Percentiles rank a stretch among this genome's conserved stretches.
These are phyloP conservation scores for Xylaria venustula DNA, from an alignment of 495 filamentous ascomycete species.

Conservation along the genomic window DNA sequence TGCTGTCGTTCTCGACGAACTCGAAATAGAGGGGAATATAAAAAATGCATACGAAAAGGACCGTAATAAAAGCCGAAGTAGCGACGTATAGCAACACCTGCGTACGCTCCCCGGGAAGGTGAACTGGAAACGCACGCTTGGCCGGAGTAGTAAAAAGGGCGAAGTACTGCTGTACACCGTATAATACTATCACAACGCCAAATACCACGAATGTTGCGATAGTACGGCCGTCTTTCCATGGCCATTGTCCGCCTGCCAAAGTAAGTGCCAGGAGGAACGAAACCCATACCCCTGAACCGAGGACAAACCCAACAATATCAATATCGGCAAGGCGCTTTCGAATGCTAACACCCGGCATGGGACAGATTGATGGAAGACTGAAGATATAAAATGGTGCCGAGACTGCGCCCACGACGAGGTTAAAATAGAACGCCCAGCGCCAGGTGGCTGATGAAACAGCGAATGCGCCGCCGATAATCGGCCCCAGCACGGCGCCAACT, in stretches of 20 bases:
- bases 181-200: slow-evolving; percentile 50
- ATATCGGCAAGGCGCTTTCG: slow-evolving; percentile 37
- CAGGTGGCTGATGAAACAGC: slow-evolving; percentile 48
- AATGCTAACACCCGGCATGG: slow-evolving; percentile 37
- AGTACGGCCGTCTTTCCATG: slow-evolving; percentile 50
- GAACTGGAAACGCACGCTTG: slow-evolving; percentile 53
- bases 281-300: slow-evolving; percentile 44
- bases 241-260: slow-evolving; percentile 55
- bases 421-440: slow-evolving; percentile 72
- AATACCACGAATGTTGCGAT: slow-evolving; percentile 55
- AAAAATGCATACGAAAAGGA: slow-evolving; percentile 41
- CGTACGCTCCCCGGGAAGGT: slow-evolving; percentile 45
- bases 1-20: slow-evolving; percentile 51
- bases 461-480: slow-evolving; percentile 64
- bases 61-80: slow-evolving; percentile 35
- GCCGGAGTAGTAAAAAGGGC: slow-evolving; percentile 45
- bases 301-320: slow-evolving; percentile 44
- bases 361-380: slow-evolving; percentile 49
- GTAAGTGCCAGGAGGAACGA: slow-evolving; percentile 51
- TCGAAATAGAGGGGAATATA: slow-evolving; percentile 59
- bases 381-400: slow-evolving; percentile 58
- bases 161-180: slow-evolving; percentile 52
- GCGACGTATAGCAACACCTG: slow-evolving; percentile 45
- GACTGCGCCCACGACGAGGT: slow-evolving; percentile 55
- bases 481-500: slow-evolving; percentile 54